Evolutionary conservation across 257 asterid species (phyloP), one percentile per base, ranked within the genome.

Genomic region (Gardenia jasminoides): DNA sequence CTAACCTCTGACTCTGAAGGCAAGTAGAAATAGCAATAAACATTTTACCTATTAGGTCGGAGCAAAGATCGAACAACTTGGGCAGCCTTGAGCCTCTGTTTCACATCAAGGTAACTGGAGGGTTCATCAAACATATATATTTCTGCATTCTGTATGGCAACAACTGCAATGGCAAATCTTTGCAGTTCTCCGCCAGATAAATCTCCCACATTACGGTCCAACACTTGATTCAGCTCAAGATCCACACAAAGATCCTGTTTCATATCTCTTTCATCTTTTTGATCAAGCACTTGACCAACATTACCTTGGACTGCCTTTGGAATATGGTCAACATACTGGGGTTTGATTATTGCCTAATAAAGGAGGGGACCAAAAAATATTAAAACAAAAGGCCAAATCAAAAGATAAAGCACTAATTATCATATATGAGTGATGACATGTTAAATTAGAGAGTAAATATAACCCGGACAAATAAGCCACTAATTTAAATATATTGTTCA

Each of bases 161-260:
- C 98, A 81, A 92, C 98, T 67, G 98, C 98, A 67, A 96, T 96
- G 64, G 99, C 99, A 91, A 92, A 96, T 80, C 99, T 87, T 89
- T 96, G 99, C 83, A 96, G 99, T 94, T 96, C 98, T 64, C 98
- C 98, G 82, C 99, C 99, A 82, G 99, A 96, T 82, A 96, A 87
- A 87, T 96, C 97, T 72, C 97, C 99, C 58, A 93, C 99, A 84
- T 89, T 92, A 72, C 98, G 99, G 78, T 92, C 98, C 97, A 96
- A 81, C 77, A 96, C 98, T 85, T 91, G 94, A 88, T 86, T 86
- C 84, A 96, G 88, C 89, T 96, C 98, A 75, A 96, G 99, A 84
- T 96, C 98, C 72, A 58, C 62, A 80, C 93, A 91, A 43, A 96
- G 98, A 62, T 80, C 82, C 71, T 79, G 85, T 89, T 96, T 93